A percentile compares a stretch with the other conserved stretches of the same genome.
These are phyloP conservation scores for Rasamsonia emersonii DNA, from an alignment of 2,329 filamentous ascomycete species.

Conservation along the genomic window DNA sequence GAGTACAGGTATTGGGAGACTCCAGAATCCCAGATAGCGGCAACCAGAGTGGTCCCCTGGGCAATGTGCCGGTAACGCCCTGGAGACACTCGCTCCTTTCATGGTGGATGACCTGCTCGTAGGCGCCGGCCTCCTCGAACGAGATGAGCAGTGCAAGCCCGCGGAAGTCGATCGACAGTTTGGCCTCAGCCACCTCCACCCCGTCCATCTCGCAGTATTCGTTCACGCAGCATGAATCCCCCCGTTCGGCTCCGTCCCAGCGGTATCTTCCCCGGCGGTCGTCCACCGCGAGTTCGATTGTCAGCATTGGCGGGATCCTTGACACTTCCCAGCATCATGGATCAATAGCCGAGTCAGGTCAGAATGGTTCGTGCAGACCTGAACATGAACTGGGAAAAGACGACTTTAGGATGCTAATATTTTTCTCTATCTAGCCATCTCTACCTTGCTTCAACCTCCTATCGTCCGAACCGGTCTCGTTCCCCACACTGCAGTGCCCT, in stretches of 20 bases:
- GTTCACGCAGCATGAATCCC: slow-evolving; percentile 27
- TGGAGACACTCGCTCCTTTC: neutral
- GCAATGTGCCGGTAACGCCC: neutral
- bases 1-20: too few relatives aligned
- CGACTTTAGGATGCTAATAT: neutral
- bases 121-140: slow-evolving; percentile 18
- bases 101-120: slow-evolving; percentile 6
- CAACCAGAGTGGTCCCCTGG: too few relatives aligned
- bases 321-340: slow-evolving; percentile 56
- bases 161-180: slow-evolving; percentile 58
- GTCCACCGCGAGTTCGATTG: slow-evolving; percentile 79
- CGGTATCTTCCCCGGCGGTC: slow-evolving; percentile 50
- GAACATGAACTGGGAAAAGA: too few relatives aligned
- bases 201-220: slow-evolving; percentile 44
- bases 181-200: slow-evolving; percentile 47
- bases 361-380: slow-evolving; percentile 57
- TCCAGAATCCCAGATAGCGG: too few relatives aligned
- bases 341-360: slow-evolving; percentile 63
- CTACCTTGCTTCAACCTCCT: slow-evolving; percentile 81
- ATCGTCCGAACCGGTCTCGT: slow-evolving; percentile 82
- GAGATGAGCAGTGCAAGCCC: slow-evolving; percentile 54
- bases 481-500: slow-evolving; percentile 61
- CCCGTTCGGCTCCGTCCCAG: slow-evolving; percentile 23
- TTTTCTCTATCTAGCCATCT: slow-evolving; percentile 58
- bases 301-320: slow-evolving; percentile 75